These are phyloP conservation scores for Barnettozyma populi DNA, from an alignment of 805 yeast species.

Conservation along the genomic window DNA sequence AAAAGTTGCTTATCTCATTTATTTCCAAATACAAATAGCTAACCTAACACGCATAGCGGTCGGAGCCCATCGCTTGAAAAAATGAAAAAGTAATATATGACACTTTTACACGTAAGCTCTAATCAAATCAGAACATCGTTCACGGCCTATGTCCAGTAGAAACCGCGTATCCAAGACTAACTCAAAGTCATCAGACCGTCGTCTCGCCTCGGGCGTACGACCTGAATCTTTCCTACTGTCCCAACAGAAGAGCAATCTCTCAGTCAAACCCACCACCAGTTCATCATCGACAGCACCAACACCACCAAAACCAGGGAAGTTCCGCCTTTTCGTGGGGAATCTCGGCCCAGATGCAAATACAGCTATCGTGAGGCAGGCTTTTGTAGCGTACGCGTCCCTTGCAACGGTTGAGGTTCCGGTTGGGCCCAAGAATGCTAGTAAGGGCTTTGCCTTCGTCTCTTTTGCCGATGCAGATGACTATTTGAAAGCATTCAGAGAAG, in stretches of 20 bases:
- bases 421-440: slow-evolving; percentile 38
- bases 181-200: slow-evolving; percentile 44
- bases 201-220: slow-evolving; percentile 44
- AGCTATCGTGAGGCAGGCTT: slow-evolving; percentile 47
- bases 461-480: slow-evolving; percentile 63
- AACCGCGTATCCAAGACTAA: slow-evolving; percentile 11
- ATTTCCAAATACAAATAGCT: no score
- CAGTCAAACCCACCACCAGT: slow-evolving; percentile 13
- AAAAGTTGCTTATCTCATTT: background rate
- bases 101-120: background rate
- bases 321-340: slow-evolving; percentile 70
- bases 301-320: slow-evolving; percentile 28
- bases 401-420: slow-evolving; percentile 55
- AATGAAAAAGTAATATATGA: no score
- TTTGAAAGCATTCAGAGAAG: slow-evolving; percentile 62
- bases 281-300: slow-evolving; percentile 2
- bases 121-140: background rate
- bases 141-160: background rate
- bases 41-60: no score
- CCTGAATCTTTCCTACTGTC: slow-evolving; percentile 40
- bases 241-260: slow-evolving; percentile 20
- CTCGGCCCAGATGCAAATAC: slow-evolving; percentile 64
- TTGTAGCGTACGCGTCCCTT: slow-evolving; percentile 46
- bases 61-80: no score
- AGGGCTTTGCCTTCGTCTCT: slow-evolving; percentile 74